Base-by-base conservation (phyloP, 2,329 filamentous ascomycete species). In the Cladophialophora chaetospira region DNA sequence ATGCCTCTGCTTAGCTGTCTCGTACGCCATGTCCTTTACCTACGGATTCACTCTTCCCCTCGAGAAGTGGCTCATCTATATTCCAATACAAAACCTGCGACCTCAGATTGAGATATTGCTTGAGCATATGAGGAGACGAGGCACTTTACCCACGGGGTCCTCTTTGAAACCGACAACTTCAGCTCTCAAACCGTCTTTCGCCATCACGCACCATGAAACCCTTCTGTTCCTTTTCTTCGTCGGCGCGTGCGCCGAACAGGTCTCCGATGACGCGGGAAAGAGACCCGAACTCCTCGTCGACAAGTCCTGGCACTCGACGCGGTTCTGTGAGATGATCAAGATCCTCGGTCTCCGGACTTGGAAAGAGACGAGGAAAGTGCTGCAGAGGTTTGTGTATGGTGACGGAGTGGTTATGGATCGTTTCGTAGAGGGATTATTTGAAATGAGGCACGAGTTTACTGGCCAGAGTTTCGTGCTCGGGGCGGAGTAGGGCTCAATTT, bases 141-240 rank as follows among this genome's bases (percentile, higher is more conserved):
- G 46, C 5, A 31, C 33, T 3, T n/a, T 36, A n/a, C 25, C 38
- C 6, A 17, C 36, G 13, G 19, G 13, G 3, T 36, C 36, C 15
- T 33, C 53, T 2, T 31, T 8, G 11, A 10, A 19, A 3, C 13
- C 44, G 10, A 26, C 11, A 23, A 38, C 28, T 19, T 23, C 5
- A 8, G 13, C 13, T 17, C 2, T 29, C 25, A 6, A 38, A n/a
- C 36, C 40, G 19, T 40, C 53, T 11, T 3, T 29, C 13, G 46
- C 31, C 21, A 36, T 57, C n/a, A 36, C 29, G n/a, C 50, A 58
- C 49, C 50, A 58, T 15, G 50, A 58, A 47, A 5, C 42, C 2
- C 42, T 58, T 10, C 49, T 58, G 6, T 58, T 38, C n/a, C 33
- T 58, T 4, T 58, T 58, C 55, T 58, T 58, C 44, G 49, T 58